These are phyloP conservation scores for Setomelanomma holmii DNA, from an alignment of 2,329 filamentous ascomycete genomes.

Conservation along the genomic window DNA sequence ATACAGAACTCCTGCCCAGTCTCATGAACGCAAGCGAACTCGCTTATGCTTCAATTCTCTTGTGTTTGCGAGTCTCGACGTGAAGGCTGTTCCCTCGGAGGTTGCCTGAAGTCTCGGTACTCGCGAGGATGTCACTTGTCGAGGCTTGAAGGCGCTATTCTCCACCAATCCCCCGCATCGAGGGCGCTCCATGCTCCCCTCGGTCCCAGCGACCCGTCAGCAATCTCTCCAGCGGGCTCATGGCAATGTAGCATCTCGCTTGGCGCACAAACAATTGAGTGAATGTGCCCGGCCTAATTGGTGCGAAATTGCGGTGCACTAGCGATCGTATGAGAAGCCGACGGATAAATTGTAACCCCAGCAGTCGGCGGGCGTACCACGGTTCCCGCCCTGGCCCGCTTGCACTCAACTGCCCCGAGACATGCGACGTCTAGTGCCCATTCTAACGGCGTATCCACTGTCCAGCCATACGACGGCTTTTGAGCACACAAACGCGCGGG, in stretches of 20 bases:
- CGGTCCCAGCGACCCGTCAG: constrained; percentile 28
- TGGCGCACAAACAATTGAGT: constrained; percentile 23
- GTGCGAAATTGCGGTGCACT: constrained; percentile 35
- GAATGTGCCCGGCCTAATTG: constrained; percentile 28
- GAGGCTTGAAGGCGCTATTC: constrained; percentile 15
- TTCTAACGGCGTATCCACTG: constrained; percentile 47
- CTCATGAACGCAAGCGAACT: background rate
- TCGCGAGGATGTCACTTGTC: background rate
- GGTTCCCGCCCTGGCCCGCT: constrained; percentile 30
- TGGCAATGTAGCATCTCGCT: constrained; percentile 15
- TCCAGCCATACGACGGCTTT: constrained; percentile 49
- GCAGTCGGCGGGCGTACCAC: constrained; percentile 29
- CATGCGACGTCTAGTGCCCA: constrained; percentile 30
- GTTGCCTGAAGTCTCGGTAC: background rate
- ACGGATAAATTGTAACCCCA: constrained; percentile 41
- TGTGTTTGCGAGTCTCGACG: constrained; percentile 3
- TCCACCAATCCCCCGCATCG: constrained; percentile 41
- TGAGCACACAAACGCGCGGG: constrained; percentile 38
- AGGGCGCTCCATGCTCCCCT: background rate
- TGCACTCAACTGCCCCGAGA: constrained; percentile 34
- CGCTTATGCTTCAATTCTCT: background rate
- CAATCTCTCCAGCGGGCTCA: constrained; percentile 24
- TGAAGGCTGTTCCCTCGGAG: background rate
- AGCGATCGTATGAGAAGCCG: constrained; percentile 22
- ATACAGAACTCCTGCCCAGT: background rate